Percentiles rank a stretch among this genome's conserved stretches.
Conservation (phyloP, 164 flowering plant genomes). For the Stephania yunnanensis region DNA sequence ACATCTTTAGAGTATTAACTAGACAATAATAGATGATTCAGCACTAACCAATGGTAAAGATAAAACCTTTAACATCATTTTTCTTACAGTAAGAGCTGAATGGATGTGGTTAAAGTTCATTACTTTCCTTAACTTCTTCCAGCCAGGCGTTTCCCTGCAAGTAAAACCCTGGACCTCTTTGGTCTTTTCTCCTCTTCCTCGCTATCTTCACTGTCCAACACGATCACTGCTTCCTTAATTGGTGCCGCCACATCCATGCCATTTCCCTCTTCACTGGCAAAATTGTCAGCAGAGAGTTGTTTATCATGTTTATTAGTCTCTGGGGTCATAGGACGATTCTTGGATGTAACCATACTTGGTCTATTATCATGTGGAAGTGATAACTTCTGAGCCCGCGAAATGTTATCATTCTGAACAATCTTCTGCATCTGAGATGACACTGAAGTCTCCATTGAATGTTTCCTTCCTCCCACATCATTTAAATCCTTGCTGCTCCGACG, state of each 20-base stretch:
- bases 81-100: neutral
- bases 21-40: no score
- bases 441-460: slow-evolving; percentile 4
- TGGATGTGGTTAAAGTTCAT: neutral
- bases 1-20: no score
- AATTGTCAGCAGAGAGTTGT: slow-evolving; percentile 4
- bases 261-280: slow-evolving; percentile 3
- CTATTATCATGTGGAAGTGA: slow-evolving; percentile 13
- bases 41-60: no score
- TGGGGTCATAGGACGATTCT: slow-evolving; percentile 1
- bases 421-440: neutral
- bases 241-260: slow-evolving; percentile 13
- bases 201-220: slow-evolving; percentile 82
- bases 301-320: slow-evolving; percentile 2
- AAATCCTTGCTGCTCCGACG: neutral
- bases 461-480: neutral
- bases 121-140: slow-evolving; percentile 26
- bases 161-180: slow-evolving; percentile 31
- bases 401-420: neutral
- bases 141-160: slow-evolving; percentile 28
- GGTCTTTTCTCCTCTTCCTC: slow-evolving; percentile 41
- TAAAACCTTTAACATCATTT: neutral
- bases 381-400: neutral
- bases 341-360: slow-evolving; percentile 3
- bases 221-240: slow-evolving; percentile 34